Percentiles rank a stretch among this genome's conserved stretches.
Evolutionary conservation across 129 eudicot genomes (phyloP).

Genomic region (Tagetes patula): DNA sequence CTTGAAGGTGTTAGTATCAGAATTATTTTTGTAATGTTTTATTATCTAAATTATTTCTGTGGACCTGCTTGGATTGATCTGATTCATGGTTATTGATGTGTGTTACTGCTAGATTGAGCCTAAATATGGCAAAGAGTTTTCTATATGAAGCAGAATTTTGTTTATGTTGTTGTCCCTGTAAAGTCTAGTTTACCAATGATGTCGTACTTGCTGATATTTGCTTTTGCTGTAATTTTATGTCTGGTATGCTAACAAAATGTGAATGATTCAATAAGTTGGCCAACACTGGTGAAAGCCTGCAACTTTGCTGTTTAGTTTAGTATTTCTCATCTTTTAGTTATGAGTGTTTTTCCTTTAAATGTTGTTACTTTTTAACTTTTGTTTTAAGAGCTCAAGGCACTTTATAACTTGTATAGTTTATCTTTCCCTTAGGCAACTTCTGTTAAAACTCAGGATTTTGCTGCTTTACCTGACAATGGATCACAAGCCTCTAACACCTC

Average conservation of each 20-base stretch:
- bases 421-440: constrained; percentile 47
- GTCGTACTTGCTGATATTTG: background rate
- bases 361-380: constrained; percentile 15
- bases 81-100: background rate
- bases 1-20: background rate
- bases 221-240: constrained; percentile 7
- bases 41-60: background rate
- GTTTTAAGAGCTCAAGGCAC: background rate
- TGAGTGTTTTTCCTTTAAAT: background rate
- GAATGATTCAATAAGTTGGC: background rate
- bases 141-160: background rate
- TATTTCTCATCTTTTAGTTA: background rate
- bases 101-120: background rate
- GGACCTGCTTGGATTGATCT: background rate
- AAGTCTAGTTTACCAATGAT: background rate
- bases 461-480: constrained; percentile 50
- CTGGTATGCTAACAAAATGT: background rate
- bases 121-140: background rate
- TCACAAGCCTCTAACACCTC: constrained; percentile 64
- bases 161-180: background rate
- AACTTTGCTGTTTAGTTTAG: background rate
- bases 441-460: constrained; percentile 47
- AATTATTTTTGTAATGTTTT: background rate
- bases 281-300: constrained; percentile 1
- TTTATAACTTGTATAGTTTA: constrained; percentile 28